Percentiles rank a stretch among this genome's conserved stretches.
phyloP scores from a whole-genome alignment of 306 rosid species.

The Vachellia collinsii region DNA sequence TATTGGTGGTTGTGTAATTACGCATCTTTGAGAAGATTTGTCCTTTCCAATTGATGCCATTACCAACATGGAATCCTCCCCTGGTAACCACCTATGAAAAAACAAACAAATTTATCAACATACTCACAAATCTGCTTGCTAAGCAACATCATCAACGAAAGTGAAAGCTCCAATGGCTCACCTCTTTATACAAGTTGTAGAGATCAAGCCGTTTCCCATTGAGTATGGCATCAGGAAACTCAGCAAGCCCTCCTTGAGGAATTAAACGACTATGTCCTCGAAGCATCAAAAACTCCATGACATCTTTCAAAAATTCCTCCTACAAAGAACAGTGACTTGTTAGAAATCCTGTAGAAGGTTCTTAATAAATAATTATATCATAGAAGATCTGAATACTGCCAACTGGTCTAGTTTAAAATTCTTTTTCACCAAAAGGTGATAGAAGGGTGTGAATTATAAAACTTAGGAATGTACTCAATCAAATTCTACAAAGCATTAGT shows the following conservation, averaged over 20 bases:
- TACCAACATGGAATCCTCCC: constrained; percentile 99
- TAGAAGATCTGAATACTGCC: neutral
- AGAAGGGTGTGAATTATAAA: too few relatives aligned
- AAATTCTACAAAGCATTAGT: neutral
- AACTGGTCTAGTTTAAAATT: neutral
- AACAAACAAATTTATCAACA: constrained; percentile 38
- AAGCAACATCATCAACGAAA: constrained; percentile 18
- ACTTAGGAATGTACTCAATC: neutral
- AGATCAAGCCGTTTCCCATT: constrained; percentile 99
- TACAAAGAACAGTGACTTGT: constrained; percentile 32
- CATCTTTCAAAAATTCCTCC: constrained; percentile 98
- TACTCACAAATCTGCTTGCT: neutral
- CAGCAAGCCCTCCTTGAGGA: constrained; percentile 91
- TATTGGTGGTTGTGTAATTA: constrained; percentile 92
- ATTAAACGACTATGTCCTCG: constrained; percentile 89
- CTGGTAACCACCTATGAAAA: constrained; percentile 84
- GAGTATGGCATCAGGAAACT: constrained; percentile 98
- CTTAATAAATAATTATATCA: constrained; percentile 21
- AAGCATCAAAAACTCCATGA: constrained; percentile 90
- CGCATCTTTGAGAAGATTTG: constrained; percentile 99
- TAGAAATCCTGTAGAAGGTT: constrained; percentile 5
- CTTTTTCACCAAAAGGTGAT: neutral
- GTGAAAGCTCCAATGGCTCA: constrained; percentile 32
- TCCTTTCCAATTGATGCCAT: constrained; percentile 99
- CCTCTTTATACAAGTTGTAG: constrained; percentile 98